Conservation (phyloP, 345 rosid genomes). For the Hevea brasiliensis region DNA sequence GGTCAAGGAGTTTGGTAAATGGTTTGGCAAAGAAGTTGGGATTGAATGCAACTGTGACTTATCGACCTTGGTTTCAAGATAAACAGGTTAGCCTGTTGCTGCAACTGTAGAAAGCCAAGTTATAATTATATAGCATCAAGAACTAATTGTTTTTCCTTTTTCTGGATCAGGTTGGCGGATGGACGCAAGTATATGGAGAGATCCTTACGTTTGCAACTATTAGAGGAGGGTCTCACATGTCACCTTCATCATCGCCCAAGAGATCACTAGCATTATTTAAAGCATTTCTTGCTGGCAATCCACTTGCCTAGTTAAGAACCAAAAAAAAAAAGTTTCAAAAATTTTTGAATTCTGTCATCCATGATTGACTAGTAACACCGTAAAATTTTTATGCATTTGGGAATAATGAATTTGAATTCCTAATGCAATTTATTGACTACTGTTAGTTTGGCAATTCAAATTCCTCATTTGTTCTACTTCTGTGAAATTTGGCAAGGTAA, state of each 20-base stretch:
- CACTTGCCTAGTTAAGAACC: not conserved
- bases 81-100: conserved; percentile 15
- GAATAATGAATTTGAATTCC: not conserved
- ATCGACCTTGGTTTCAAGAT: conserved; percentile 8
- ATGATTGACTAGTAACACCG: too few relatives aligned
- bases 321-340: not conserved
- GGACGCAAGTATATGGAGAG: conserved; percentile 22
- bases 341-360: not conserved
- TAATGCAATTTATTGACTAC: too few relatives aligned
- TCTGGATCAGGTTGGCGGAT: conserved; percentile 18
- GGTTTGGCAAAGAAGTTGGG: conserved; percentile 15
- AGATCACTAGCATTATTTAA: conserved; percentile 14
- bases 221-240: conserved; percentile 26
- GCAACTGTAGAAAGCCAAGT: too few relatives aligned
- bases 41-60: conserved; percentile 8
- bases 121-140: not conserved
- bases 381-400: too few relatives aligned
- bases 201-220: conserved; percentile 19
- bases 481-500: too few relatives aligned
- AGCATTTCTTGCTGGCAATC: conserved; percentile 9
- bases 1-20: conserved; percentile 16
- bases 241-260: conserved; percentile 18
- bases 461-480: not conserved
- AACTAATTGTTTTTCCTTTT: too few relatives aligned
- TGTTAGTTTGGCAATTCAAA: not conserved